These are phyloP conservation scores for Penicillium expansum DNA, from an alignment of 2,329 filamentous ascomycete species.

Conservation along the genomic window DNA sequence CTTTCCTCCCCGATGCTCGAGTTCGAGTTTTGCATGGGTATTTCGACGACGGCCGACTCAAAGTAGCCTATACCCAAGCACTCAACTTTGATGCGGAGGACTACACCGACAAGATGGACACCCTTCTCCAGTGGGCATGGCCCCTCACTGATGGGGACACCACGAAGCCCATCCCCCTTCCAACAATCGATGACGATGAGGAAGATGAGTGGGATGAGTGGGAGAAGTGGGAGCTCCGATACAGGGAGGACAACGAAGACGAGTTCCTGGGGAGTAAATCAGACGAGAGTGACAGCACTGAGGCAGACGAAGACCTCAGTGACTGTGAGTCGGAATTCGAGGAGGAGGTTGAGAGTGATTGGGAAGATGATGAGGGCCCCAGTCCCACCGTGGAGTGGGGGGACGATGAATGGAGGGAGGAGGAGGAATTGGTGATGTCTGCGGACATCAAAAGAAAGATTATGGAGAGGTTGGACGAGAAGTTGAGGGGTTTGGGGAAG, in stretches of 20 bases:
- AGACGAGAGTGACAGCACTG: not conserved
- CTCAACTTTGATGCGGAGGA: slow-evolving; percentile 6
- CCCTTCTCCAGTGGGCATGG: slow-evolving; percentile 10
- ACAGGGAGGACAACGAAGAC: not conserved
- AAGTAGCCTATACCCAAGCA: slow-evolving; percentile 9
- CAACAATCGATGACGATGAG: slow-evolving; percentile 8
- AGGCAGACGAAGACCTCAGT: not conserved
- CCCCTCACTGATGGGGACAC: not conserved
- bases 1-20: slow-evolving; percentile 8
- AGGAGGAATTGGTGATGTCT: not conserved
- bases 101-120: slow-evolving; percentile 3
- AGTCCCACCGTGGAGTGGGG: not conserved
- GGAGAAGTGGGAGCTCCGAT: not conserved
- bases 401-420: not conserved
- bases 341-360: not conserved
- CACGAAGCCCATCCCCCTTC: slow-evolving; percentile 4
- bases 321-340: not conserved
- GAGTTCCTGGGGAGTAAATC: not conserved
- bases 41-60: slow-evolving; percentile 3
- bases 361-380: too few relatives aligned
- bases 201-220: slow-evolving; percentile 1
- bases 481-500: not conserved
- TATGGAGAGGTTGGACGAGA: not conserved
- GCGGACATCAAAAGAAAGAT: not conserved
- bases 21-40: slow-evolving; percentile 13